Base-by-base conservation (phyloP, 2,329 filamentous ascomycete species). In the Tolypocladium amazonense region DNA sequence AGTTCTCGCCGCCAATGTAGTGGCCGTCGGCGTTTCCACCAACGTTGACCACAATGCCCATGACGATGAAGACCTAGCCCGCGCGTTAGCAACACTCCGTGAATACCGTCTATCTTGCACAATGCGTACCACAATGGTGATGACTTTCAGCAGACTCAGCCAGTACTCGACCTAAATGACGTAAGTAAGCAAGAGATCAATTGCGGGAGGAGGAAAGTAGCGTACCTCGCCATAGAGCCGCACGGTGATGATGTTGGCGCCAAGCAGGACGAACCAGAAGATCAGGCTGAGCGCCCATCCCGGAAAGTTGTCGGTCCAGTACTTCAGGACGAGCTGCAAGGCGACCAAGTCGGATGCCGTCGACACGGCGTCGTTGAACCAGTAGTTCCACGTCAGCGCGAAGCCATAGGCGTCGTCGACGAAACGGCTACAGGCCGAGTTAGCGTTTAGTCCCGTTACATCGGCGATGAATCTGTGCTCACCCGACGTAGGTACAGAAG, bases 251-350 rank as follows among this genome's bases (percentile, higher is more conserved):
- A 74, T 63, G 56, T 75, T 75, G 57, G 68, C 67, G 0, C 67
- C 72, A 11, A 87, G 78, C 41, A 86, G 69, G 2, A 84, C 69
- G 7, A 79, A 74, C 74, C 83, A 81, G 64, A 87, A 85, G 38
- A 87, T 84, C 58, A 87, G 67, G 64, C 82, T 85, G 53, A 87
- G 73, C 0, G 80, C 85, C 78, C 83, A 87, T 1, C 84, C 83
- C 0, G 85, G 85, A 57, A 88, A 84, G 61, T 79, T 78, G 53
- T 82, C 78, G n/a, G 41, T 81, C 84, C 85, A 88, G 67, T 84
- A 87, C 56, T 84, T 71, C 58, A 87, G 70, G 1, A 88, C 67
- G 2, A 88, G 71, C 79, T 74, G 72, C 33, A 74, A 62, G 1
- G 72, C 72, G 25, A 87, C 81, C 33, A 88, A 71, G 71, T 88